Conservation (phyloP, 2,329 filamentous ascomycete genomes). For the Diaporthe helianthi region DNA sequence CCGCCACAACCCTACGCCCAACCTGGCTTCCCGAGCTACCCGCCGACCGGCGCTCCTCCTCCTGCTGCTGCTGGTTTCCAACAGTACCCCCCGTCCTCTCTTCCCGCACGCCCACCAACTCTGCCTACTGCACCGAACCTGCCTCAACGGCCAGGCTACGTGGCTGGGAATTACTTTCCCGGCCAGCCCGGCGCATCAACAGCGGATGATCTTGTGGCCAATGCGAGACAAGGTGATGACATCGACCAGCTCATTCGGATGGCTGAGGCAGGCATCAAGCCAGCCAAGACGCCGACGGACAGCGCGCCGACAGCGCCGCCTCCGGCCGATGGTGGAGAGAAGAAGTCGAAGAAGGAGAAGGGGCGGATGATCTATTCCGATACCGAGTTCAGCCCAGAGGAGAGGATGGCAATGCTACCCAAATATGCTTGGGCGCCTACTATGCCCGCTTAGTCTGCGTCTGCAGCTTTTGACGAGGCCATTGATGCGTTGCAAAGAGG, state of each 20-base stretch:
- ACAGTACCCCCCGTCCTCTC: conserved; percentile 49
- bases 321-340: conserved; percentile 57
- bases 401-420: conserved; percentile 82
- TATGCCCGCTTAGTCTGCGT: neutral
- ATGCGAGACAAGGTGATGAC: conserved; percentile 60
- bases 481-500: neutral
- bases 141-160: conserved; percentile 42
- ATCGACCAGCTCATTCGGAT: conserved; percentile 71
- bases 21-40: conserved; percentile 41
- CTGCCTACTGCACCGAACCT: conserved; percentile 38
- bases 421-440: conserved; percentile 68
- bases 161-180: conserved; percentile 38
- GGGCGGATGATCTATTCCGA: conserved; percentile 82
- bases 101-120: conserved; percentile 55
- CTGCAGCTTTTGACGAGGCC: neutral
- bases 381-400: conserved; percentile 81
- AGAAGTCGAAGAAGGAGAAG: conserved; percentile 69
- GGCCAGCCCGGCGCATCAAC: conserved; percentile 48
- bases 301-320: conserved; percentile 47
- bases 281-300: conserved; percentile 43
- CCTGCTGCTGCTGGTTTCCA: conserved; percentile 41
- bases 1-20: conserved; percentile 46
- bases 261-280: conserved; percentile 67
- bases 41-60: conserved; percentile 47
- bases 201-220: conserved; percentile 56